phyloP scores from a whole-genome alignment of 2,329 filamentous ascomycete genomes.

The Stagonosporopsis rhizophila region DNA sequence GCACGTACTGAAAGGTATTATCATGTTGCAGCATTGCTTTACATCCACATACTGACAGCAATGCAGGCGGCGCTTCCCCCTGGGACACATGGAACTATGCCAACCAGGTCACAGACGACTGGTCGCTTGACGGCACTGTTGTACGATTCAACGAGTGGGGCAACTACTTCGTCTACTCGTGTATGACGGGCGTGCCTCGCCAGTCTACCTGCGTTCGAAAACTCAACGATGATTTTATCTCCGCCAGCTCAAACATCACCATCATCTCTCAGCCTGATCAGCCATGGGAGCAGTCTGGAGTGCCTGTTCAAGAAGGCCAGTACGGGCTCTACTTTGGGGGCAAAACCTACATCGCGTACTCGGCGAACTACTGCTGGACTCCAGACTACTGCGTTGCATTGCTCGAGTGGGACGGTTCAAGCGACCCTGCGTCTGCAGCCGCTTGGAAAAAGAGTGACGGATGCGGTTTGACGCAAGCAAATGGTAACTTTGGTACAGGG shows the following conservation, averaged over 20 bases:
- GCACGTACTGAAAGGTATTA: conserved; percentile 60
- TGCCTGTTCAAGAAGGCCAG: conserved; percentile 63
- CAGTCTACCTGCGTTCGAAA: conserved; percentile 53
- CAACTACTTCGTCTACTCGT: conserved; percentile 64
- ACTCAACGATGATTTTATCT: conserved; percentile 50
- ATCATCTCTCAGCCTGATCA: conserved; percentile 61
- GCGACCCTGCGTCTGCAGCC: conserved; percentile 53
- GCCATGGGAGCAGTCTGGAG: conserved; percentile 59
- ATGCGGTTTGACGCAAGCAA: conserved; percentile 59
- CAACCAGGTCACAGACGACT: conserved; percentile 54
- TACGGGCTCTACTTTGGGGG: conserved; percentile 62
- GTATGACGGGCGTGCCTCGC: conserved; percentile 53
- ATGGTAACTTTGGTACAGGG: conserved; percentile 65
- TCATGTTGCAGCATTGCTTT: too few species aligned
- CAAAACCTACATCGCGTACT: conserved; percentile 62
- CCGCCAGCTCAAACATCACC: conserved; percentile 53
- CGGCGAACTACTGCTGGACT: conserved; percentile 65
- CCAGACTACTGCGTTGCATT: conserved; percentile 61
- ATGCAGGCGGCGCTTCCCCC: conserved; percentile 57
- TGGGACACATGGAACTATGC: conserved; percentile 61
- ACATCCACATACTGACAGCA: not conserved
- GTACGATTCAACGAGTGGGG: conserved; percentile 55
- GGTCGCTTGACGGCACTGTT: conserved; percentile 60
- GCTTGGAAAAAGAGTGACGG: conserved; percentile 62
- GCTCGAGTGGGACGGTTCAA: conserved; percentile 59